A percentile compares a stretch with the other conserved stretches of the same genome.
phyloP scores from a whole-genome alignment of 306 rosid species.

The Trichosanthes truncata region DNA sequence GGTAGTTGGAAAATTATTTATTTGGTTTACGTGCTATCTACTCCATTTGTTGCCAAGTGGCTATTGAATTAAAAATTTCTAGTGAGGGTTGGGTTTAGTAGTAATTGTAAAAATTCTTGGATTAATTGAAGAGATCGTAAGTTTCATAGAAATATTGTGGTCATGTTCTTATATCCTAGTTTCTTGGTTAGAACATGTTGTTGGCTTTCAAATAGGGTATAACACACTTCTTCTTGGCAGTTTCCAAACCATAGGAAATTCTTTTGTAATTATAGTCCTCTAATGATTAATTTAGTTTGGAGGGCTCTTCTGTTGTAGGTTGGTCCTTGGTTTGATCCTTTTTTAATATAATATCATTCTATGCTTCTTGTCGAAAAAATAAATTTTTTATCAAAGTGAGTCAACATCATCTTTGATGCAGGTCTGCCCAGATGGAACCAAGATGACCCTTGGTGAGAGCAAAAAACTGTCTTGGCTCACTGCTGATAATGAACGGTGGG shows the following conservation, averaged over 20 bases:
- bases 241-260: background rate
- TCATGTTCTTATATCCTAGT: background rate
- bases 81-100: background rate
- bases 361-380: background rate
- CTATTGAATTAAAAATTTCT: background rate
- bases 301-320: background rate
- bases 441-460: conserved; percentile 91
- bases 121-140: background rate
- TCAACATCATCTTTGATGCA: conserved; percentile 21
- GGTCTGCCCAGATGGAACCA: conserved; percentile 91
- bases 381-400: background rate
- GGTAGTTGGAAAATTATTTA: background rate
- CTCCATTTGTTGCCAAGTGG: background rate
- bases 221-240: background rate
- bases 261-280: background rate
- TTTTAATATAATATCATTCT: background rate
- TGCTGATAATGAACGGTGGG: conserved; percentile 99
- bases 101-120: background rate
- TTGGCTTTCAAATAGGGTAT: background rate
- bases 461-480: conserved; percentile 88
- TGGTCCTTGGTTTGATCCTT: background rate
- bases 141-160: background rate
- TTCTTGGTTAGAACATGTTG: background rate
- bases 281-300: background rate
- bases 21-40: background rate